A percentile compares a stretch with the other conserved stretches of the same genome.
Evolutionary conservation across 345 rosid genomes (phyloP).

Genomic region (Syzygium aromaticum): DNA sequence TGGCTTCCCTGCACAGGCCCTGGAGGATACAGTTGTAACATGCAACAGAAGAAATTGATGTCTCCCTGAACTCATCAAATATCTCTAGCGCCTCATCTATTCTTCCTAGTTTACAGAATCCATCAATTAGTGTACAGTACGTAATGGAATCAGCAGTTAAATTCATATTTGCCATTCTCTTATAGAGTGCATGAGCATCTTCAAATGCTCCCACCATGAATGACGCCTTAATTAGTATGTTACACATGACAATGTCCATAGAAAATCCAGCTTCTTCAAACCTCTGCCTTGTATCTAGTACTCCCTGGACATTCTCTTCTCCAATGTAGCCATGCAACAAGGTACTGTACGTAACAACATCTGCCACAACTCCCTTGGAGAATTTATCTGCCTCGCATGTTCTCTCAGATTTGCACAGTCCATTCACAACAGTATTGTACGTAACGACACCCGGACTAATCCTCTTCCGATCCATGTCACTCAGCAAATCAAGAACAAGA

Average conservation of each 20-base stretch:
- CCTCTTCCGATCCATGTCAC: constrained; percentile 67
- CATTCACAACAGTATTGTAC: constrained; percentile 55
- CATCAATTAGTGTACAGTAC: constrained; percentile 44
- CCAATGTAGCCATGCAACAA: constrained; percentile 54
- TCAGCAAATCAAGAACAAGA: constrained; percentile 37
- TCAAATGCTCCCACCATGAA: constrained; percentile 63
- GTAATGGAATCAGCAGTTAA: constrained; percentile 54
- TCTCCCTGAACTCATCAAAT: constrained; percentile 60
- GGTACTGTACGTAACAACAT: constrained; percentile 50
- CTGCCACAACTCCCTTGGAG: constrained; percentile 51
- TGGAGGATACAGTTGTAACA: constrained; percentile 53
- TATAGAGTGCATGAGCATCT: constrained; percentile 55
- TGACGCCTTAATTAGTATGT: constrained; percentile 61
- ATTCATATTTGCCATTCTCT: constrained; percentile 45
- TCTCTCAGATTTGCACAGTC: constrained; percentile 63
- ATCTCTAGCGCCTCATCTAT: constrained; percentile 71
- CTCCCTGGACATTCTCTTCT: constrained; percentile 44
- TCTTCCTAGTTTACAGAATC: constrained; percentile 50
- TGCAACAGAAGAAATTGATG: constrained; percentile 33
- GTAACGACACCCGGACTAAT: constrained; percentile 47
- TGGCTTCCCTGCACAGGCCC: constrained; percentile 54
- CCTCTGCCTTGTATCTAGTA: constrained; percentile 42
- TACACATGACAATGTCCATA: constrained; percentile 68
- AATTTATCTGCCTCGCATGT: constrained; percentile 57
- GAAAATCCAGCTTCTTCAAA: constrained; percentile 35